Evolutionary conservation across 345 rosid species (phyloP).

Genomic region (Xanthoceras sorbifolium): DNA sequence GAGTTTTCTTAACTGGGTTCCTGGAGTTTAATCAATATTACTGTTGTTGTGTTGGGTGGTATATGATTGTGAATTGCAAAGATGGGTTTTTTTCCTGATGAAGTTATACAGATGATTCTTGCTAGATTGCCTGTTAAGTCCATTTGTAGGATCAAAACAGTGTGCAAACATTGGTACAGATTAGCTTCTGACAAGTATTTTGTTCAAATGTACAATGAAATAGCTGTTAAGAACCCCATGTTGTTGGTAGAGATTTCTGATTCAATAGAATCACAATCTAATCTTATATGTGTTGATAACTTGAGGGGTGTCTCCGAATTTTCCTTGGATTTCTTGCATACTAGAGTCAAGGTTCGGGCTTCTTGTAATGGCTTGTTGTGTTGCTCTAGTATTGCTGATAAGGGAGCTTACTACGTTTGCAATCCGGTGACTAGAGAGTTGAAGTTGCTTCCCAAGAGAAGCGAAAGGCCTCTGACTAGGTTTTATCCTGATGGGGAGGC

Average conservation of each 20-base stretch:
- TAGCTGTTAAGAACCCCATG: conserved; percentile 51
- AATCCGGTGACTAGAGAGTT: conserved; percentile 81
- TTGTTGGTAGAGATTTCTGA: conserved; percentile 65
- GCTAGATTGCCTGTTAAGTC: conserved; percentile 77
- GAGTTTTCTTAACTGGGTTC: background rate
- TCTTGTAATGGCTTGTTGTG: conserved; percentile 88
- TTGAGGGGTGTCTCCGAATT: conserved; percentile 68
- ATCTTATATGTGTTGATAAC: conserved; percentile 65
- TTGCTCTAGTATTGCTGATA: conserved; percentile 82
- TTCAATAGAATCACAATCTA: conserved; percentile 47
- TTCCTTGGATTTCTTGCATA: conserved; percentile 68
- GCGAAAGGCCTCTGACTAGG: conserved; percentile 71
- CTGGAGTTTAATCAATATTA: background rate
- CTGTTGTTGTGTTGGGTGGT: background rate
- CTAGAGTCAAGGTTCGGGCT: conserved; percentile 73
- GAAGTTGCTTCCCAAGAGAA: conserved; percentile 59
- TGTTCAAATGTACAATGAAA: conserved; percentile 47
- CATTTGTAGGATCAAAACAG: conserved; percentile 62
- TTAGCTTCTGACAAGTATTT: conserved; percentile 67
- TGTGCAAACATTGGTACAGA: conserved; percentile 72
- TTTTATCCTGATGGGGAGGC: conserved; percentile 89
- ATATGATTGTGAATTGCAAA: conserved; percentile 34
- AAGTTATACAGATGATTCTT: conserved; percentile 67
- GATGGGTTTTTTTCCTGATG: conserved; percentile 62
- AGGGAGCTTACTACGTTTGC: conserved; percentile 78